Evolutionary conservation across 2,329 filamentous ascomycete genomes (phyloP).

Genomic region (Pestalotiopsis sp.): DNA sequence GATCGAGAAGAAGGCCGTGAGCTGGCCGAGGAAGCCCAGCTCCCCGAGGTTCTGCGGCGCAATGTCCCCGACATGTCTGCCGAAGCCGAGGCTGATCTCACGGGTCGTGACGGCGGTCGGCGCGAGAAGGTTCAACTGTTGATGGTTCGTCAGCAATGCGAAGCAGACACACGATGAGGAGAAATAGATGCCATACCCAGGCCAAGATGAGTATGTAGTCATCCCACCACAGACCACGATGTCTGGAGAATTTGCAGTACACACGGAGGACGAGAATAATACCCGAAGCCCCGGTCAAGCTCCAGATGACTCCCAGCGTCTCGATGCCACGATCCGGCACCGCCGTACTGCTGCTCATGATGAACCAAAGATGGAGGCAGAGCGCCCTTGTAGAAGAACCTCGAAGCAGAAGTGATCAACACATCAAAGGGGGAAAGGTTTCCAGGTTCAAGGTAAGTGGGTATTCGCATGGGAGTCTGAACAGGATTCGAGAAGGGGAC

Average conservation of each 20-base stretch:
- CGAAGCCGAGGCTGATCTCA: slow-evolving; percentile 10
- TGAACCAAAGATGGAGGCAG: neutral
- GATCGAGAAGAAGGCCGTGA: slow-evolving; percentile 23
- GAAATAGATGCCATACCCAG: slow-evolving; percentile 21
- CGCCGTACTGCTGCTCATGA: neutral
- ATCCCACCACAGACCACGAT: slow-evolving; percentile 28
- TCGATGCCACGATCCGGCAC: neutral
- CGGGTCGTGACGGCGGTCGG: neutral
- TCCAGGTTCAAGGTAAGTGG: neutral
- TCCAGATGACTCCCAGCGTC: slow-evolving; percentile 1
- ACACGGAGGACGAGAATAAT: neutral
- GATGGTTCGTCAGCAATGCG: neutral
- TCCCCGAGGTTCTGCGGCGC: slow-evolving; percentile 19
- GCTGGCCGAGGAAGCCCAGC: slow-evolving; percentile 10
- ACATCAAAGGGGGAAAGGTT: neutral
- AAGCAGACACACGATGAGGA: neutral
- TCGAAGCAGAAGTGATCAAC: slow-evolving; percentile 4
- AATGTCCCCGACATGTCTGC: slow-evolving; percentile 16
- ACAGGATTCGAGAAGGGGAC: neutral
- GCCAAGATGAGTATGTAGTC: slow-evolving; percentile 28
- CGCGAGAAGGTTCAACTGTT: neutral
- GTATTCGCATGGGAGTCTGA: neutral
- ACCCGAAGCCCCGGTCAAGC: neutral
- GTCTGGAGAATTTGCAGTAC: slow-evolving; percentile 6
- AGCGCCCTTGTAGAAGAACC: neutral